Evolutionary conservation across 2,329 filamentous ascomycete species (phyloP), one percentile per base, ranked within the genome.

Genomic region (Aspergillus pseudoglaucus): DNA sequence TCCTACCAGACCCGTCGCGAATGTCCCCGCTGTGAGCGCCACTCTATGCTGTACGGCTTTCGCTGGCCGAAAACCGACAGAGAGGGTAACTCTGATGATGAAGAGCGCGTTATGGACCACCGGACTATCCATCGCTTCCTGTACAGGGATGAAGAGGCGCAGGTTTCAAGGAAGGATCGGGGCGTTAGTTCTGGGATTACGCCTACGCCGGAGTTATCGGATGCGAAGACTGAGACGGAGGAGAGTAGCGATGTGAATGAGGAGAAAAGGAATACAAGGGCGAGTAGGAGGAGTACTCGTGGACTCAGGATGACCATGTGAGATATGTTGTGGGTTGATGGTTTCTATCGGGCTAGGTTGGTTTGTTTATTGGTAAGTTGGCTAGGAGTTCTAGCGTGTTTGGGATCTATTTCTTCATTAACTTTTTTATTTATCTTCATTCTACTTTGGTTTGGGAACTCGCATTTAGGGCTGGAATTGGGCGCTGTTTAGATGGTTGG

Each of bases 1-100:
- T 89, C 88, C 0, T 96, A 95, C 65, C 85, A 84, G 55, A 96
- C 90, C 1, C 82, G 85, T 45, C 83, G 86, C 43, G 85, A 88
- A 14, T 98, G 93, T 65, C 90, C 89, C 3, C 82, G 93, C 6
- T 98, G 93, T 67, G 93, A 98, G 71, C 82, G 93, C 0, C 93
- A 98, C 63, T 94, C 88, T 14, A 97, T 95, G 72, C 73, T 98
- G 0, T 98, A 97, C 64, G 94, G 94, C 0, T 96, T 87, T 62
- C 77, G 86, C 48, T 98, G 93, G 93, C 93, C 93, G 5, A 96
- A 98, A 74, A 97, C 93, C 0, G 87, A 95, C 50, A 85, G 78
- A 52, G 82, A 85, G 22, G 88, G 88, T 0, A 81, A 82, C 14
- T 68, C 79, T 17, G 93, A 97, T 63, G 83, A 80, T 7, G 78